Conservation (phyloP, 2,329 filamentous ascomycete species). For the Hypoxylon sp. region DNA sequence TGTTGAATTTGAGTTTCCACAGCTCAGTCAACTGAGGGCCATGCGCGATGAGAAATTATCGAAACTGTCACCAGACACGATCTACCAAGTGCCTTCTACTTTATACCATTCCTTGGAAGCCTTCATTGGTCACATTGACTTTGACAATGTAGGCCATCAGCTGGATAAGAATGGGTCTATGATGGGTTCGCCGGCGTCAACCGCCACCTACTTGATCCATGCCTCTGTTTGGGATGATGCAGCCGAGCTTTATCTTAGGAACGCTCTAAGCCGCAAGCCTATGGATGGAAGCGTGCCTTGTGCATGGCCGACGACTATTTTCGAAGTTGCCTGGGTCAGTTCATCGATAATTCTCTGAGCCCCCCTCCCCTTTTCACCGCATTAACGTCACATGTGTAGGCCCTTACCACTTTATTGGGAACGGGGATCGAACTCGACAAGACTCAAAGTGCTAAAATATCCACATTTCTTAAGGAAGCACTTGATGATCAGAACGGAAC, state of each 20-base stretch:
- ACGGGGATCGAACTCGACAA: background rate
- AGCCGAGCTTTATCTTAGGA: slow-evolving; percentile 11
- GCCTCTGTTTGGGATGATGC: slow-evolving; percentile 1
- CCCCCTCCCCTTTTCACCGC: background rate
- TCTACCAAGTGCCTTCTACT: background rate
- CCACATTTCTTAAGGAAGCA: background rate
- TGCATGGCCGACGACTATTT: slow-evolving; percentile 17
- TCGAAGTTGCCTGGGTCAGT: slow-evolving; percentile 22
- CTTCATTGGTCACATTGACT: slow-evolving; percentile 7
- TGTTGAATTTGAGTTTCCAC: background rate
- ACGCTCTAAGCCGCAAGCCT: background rate
- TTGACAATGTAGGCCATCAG: slow-evolving; percentile 1
- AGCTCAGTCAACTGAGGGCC: background rate
- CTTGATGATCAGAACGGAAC: background rate
- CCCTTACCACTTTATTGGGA: background rate
- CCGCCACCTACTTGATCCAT: slow-evolving; percentile 10
- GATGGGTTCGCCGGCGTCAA: slow-evolving; percentile 16
- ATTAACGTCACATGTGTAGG: background rate
- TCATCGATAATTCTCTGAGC: background rate
- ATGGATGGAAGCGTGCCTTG: slow-evolving; percentile 11
- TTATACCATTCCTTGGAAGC: slow-evolving; percentile 11
- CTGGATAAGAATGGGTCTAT: slow-evolving; percentile 10
- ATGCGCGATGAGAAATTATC: slow-evolving; percentile 7
- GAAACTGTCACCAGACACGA: background rate
- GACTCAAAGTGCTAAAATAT: background rate